Base-by-base conservation (phyloP, 2,329 filamentous ascomycete species). In the Sodiomyces alkalinus region DNA sequence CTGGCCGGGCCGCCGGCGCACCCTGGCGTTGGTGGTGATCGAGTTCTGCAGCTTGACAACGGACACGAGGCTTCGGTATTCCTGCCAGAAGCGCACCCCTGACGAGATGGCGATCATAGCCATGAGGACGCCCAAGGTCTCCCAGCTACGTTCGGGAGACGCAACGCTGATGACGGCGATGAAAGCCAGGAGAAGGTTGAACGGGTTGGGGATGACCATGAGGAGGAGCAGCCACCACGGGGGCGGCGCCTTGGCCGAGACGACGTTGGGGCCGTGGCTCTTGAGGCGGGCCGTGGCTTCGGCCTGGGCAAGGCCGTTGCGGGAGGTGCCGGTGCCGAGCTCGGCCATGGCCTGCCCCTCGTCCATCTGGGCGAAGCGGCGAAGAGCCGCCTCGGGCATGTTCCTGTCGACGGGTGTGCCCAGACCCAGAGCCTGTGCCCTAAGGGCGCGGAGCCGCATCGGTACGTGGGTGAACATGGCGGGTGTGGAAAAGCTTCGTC, bases 61-160 rank as follows among this genome's bases (percentile, higher is more conserved):
- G 10, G 40, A 40, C 4, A 45, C 23, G 12, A 38, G 39, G 32
- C 43, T 45, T 13, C 39, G 36, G 16, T 45, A 44, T 17, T 45
- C 43, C 17, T 45, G 43, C 43, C 43, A 44, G 23, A 45, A 45
- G 12, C 43, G 40, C 5, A 44, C 41, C n/a, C 32, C 8, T n/a
- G 41, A 37, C 5, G 43, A 45, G 15, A 45, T 36, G 20, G 28
- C 6, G 12, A 45, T 38, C 43, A 45, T 45, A 31, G 41, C 29
- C 19, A 44, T 33, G 16, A 45, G 33, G n/a, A 45, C 39, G 3
- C 34, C 31, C 22, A 45, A 40, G 4, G 23, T 15, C 11, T 28
- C 27, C 35, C 35, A 37, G 19, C 34, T 33, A 6, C 27, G 30
- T 6, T 29, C 13, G 4, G 43, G 41, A 11, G 41, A 36, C 2